Conservation (phyloP, 2,329 filamentous ascomycete genomes). For the Colletotrichum theobromicola region DNA sequence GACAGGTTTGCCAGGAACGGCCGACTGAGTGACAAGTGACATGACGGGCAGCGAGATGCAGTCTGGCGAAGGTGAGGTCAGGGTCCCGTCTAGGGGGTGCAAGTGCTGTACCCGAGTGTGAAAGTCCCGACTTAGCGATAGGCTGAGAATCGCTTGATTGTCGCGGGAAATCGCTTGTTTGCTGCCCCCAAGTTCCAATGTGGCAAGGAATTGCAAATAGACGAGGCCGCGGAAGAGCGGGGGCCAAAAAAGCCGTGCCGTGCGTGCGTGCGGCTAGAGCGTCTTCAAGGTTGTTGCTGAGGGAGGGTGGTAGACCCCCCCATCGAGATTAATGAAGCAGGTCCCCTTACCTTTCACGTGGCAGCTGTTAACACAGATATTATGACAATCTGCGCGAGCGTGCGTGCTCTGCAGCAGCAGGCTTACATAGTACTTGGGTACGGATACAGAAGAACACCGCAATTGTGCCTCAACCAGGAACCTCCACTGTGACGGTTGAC, state of each 20-base stretch:
- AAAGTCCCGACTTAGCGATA: neutral
- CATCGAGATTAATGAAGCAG: slow-evolving; percentile 4
- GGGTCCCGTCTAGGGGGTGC: neutral
- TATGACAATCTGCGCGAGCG: neutral
- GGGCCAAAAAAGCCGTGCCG: slow-evolving; percentile 22
- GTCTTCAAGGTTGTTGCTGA: neutral
- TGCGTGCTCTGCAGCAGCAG: neutral
- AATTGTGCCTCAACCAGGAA: neutral
- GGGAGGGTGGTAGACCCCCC: neutral
- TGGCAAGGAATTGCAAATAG: slow-evolving; percentile 2
- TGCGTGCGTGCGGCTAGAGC: slow-evolving; percentile 16
- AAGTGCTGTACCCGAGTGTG: neutral
- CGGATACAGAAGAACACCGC: neutral
- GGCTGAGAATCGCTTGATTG: neutral
- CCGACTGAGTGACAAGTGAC: neutral
- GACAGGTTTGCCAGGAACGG: neutral
- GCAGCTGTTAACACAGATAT: neutral
- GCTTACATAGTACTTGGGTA: neutral
- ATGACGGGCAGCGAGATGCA: neutral
- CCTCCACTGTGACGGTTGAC: neutral
- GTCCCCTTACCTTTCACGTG: neutral
- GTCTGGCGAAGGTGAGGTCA: neutral
- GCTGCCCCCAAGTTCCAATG: slow-evolving; percentile 22
- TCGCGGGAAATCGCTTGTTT: slow-evolving; percentile 24
- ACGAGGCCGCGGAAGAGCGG: slow-evolving; percentile 17